phyloP scores from a whole-genome alignment of 148 eudicot species.

The Polygonum aviculare region DNA sequence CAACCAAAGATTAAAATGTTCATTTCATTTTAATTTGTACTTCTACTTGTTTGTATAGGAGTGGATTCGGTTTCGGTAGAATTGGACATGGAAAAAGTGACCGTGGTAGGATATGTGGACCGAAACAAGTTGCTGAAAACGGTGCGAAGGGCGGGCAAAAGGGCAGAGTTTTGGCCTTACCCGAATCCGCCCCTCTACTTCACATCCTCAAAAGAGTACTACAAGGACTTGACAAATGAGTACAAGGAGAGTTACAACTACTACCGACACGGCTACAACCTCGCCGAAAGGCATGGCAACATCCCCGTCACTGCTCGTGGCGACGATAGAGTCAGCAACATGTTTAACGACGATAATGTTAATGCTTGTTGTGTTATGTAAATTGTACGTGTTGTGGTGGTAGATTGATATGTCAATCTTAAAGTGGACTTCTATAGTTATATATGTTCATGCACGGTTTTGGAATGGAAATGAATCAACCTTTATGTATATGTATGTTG shows the following conservation, averaged over 20 bases:
- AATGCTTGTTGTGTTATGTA: slow-evolving; percentile 77
- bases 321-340: slow-evolving; percentile 87
- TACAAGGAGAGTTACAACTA: slow-evolving; percentile 89
- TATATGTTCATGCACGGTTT: neutral
- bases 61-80: slow-evolving; percentile 80
- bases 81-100: slow-evolving; percentile 80
- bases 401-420: neutral
- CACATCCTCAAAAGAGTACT: slow-evolving; percentile 53
- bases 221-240: slow-evolving; percentile 65
- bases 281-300: slow-evolving; percentile 61
- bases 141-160: slow-evolving; percentile 86
- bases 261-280: slow-evolving; percentile 81
- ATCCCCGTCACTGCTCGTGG: slow-evolving; percentile 68
- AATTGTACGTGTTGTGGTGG: neutral
- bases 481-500: too few species aligned
- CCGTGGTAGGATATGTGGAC: slow-evolving; percentile 76
- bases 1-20: neutral
- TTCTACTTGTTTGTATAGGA: slow-evolving; percentile 24
- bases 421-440: neutral
- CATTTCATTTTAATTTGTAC: neutral
- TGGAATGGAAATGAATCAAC: too few species aligned
- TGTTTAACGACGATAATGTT: slow-evolving; percentile 95
- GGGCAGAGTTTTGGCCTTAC: slow-evolving; percentile 94
- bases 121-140: slow-evolving; percentile 81
- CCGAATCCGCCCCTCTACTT: slow-evolving; percentile 79